Evolutionary conservation across 78 protist species (phyloP).

Genomic region (slime mould (Dictyostelium discoideum)): DNA sequence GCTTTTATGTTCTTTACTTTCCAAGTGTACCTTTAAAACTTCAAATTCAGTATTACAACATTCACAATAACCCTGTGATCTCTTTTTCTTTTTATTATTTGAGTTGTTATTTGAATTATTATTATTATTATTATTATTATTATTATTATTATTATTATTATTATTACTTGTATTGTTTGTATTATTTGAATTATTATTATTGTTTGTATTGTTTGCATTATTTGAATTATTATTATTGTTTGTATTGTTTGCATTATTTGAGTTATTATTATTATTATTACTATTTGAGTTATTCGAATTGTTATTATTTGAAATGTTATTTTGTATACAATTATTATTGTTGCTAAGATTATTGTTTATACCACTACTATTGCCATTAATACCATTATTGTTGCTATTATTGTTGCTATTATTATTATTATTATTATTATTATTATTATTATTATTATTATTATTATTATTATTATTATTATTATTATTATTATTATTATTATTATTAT

Average conservation of each 20-base stretch:
- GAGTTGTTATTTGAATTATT: slow-evolving; percentile 8
- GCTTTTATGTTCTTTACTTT: slow-evolving; percentile 61
- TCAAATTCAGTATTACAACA: slow-evolving; percentile 73
- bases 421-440: neutral
- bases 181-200: neutral
- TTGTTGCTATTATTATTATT: neutral
- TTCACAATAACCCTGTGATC: slow-evolving; percentile 68
- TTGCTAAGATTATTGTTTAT: neutral
- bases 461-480: slow-evolving; percentile 1
- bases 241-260: neutral
- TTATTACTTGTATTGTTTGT: neutral
- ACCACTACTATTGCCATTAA: neutral
- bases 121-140: neutral
- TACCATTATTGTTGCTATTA: neutral
- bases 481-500: slow-evolving; percentile 19
- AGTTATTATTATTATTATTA: slow-evolving; percentile 23
- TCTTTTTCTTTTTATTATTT: slow-evolving; percentile 53
- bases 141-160: neutral
- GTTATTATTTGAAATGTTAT: neutral
- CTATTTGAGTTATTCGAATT: neutral
- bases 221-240: neutral
- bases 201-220: neutral
- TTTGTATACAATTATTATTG: neutral
- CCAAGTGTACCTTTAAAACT: slow-evolving; percentile 41
- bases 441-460: neutral